Percentiles rank a stretch among this genome's conserved stretches.
Evolutionary conservation across 2,329 filamentous ascomycete species (phyloP).

Genomic region (Penicillium sp.): DNA sequence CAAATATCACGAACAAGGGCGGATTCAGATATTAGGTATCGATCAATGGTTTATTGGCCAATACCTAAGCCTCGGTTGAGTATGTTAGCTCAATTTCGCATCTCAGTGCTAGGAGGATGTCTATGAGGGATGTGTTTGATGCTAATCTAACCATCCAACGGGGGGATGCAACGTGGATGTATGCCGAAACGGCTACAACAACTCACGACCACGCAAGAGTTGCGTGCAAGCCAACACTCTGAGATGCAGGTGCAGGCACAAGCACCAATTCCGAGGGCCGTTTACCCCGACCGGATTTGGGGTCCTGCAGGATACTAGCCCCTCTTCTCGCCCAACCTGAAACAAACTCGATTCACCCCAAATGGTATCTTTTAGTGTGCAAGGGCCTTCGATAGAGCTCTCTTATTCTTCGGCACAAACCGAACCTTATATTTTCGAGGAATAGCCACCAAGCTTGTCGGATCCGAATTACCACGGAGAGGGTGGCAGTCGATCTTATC

Average conservation of each 20-base stretch:
- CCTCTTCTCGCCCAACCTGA: not conserved
- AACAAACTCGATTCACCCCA: not conserved
- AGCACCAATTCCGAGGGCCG: not conserved
- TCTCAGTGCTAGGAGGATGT: not conserved
- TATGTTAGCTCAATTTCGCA: not conserved
- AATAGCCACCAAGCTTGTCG: conserved; percentile 60
- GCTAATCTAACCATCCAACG: not conserved
- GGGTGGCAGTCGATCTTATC: conserved; percentile 58
- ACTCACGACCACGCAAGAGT: not conserved
- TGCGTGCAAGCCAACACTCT: conserved; percentile 1
- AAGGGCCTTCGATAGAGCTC: conserved; percentile 45
- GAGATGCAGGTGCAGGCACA: not conserved
- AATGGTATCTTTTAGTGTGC: conserved; percentile 14
- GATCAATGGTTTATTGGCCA: not conserved
- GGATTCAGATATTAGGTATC: not conserved
- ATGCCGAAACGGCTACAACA: not conserved
- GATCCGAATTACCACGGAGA: conserved; percentile 57
- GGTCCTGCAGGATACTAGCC: not conserved
- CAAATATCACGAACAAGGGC: not conserved
- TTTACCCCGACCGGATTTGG: not conserved
- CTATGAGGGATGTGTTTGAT: not conserved
- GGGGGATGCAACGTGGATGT: not conserved
- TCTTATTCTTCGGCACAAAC: conserved; percentile 55
- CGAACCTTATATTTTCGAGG: conserved; percentile 56
- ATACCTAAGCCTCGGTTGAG: not conserved